Conservation (phyloP, 1,139 yeast species). For the Hyphopichia buzzinii region DNA sequence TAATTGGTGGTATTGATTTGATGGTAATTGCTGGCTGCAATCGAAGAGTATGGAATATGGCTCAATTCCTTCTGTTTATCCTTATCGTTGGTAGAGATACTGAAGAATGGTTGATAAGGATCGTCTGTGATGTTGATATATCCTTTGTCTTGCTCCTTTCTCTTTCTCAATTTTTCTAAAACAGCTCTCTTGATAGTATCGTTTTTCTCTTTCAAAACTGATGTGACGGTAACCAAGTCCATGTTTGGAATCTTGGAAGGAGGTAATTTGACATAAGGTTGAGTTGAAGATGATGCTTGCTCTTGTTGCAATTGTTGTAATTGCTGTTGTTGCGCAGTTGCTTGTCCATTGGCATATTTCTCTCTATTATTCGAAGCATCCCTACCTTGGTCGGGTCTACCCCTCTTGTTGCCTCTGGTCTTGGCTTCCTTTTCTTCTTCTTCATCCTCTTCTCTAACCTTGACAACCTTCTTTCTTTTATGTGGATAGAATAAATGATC, state of each 20-base stretch:
- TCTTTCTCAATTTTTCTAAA: constrained; percentile 71
- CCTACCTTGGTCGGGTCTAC: background rate
- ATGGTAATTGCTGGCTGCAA: constrained; percentile 67
- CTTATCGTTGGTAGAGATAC: constrained; percentile 56
- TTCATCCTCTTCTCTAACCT: constrained; percentile 38
- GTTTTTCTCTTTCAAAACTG: constrained; percentile 72
- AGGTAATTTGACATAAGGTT: constrained; percentile 83
- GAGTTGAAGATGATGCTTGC: constrained; percentile 42
- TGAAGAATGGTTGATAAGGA: constrained; percentile 84
- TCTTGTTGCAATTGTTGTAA: constrained; percentile 21
- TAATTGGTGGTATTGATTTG: constrained; percentile 66
- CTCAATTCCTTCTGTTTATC: constrained; percentile 50
- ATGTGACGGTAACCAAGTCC: constrained; percentile 81
- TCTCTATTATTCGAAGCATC: constrained; percentile 2
- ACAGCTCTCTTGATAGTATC: constrained; percentile 79
- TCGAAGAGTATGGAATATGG: constrained; percentile 79
- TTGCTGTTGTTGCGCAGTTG: constrained; percentile 13
- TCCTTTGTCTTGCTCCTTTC: constrained; percentile 68
- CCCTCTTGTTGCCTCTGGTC: constrained; percentile 2
- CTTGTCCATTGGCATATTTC: constrained; percentile 10
- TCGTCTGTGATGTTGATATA: constrained; percentile 88
- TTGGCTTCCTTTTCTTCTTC: constrained; percentile 23
- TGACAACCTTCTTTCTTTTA: constrained; percentile 63
- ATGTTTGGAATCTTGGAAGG: constrained; percentile 92
- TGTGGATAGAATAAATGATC: constrained; percentile 82